Evolutionary conservation across 2,329 filamentous ascomycete genomes (phyloP), one percentile per base, ranked within the genome.

Genomic region (Daldinia eschscholtzii): DNA sequence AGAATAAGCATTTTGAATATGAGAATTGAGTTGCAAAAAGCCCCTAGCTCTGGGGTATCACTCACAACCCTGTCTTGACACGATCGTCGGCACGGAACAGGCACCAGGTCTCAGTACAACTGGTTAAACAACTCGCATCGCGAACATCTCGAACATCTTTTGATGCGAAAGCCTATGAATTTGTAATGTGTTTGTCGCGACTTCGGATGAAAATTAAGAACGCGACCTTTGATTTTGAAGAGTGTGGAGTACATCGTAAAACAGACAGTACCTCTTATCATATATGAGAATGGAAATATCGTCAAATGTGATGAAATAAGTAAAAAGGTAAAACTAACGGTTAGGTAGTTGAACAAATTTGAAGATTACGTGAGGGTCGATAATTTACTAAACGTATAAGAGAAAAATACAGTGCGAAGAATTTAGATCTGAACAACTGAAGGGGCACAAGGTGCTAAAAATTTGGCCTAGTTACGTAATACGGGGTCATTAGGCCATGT

Each of bases 1-100:
- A 61, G 20, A 61, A 62, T 33, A 61, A 56, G 57, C 41, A 42
- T 44, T 44, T 44, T 28, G 48, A 61, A 58, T 6, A 55, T 18
- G 30, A 7, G 48, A 56, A 26, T 48, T 61, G 44, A 39, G 60
- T 56, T 62, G 57, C 53, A 64, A 53, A 39, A 67, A n/a, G 56
- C 44, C 61, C 65, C 61, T 63, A 30, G 30, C 28, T 57, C 59
- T 18, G 44, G 67, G 67, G 64, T 64, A 52, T 42, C 60, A 64
- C 18, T 57, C 15, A 42, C 13, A 30, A 52, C 26, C 58, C 61
- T 53, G 4, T 28, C 44, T 26, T 46, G 48, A 46, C 52, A 61
- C 44, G 57, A 65, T 56, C 62, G 28, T 41, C 61, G 44, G 57
- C 57, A 52, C 46, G 57, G 56, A 68, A 23, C 10, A 48, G 13